phyloP scores from a whole-genome alignment of 2,329 filamentous ascomycete genomes.

The Aureobasidium pullulans region DNA sequence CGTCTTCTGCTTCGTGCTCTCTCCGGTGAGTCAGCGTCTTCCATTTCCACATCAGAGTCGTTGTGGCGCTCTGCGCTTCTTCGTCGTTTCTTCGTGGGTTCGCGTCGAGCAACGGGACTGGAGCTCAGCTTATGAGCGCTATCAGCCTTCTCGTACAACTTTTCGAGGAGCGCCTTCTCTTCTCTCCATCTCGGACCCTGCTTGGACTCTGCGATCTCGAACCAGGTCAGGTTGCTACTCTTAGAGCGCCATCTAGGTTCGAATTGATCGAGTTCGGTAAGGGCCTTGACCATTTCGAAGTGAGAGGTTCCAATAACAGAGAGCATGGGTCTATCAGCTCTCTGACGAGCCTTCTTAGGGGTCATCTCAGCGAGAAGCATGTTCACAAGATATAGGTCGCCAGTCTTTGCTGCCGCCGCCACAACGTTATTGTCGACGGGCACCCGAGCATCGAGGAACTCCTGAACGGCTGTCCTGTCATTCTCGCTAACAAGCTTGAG shows the following conservation, averaged over 20 bases:
- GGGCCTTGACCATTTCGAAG: constrained; percentile 65
- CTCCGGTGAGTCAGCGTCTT: constrained; percentile 15
- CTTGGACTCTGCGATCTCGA: constrained; percentile 74
- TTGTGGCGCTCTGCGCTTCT: constrained; percentile 12
- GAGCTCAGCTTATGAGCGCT: constrained; percentile 23
- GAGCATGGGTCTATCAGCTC: constrained; percentile 85
- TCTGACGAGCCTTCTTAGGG: constrained; percentile 54
- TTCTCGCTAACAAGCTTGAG: constrained; percentile 42
- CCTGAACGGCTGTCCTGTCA: constrained; percentile 40
- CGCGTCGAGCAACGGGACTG: constrained; percentile 29
- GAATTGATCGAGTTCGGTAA: constrained; percentile 48
- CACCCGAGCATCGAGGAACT: constrained; percentile 38
- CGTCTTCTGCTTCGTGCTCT: constrained; percentile 20
- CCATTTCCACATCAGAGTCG: constrained; percentile 16
- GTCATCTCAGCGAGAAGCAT: constrained; percentile 50
- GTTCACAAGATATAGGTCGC: constrained; percentile 80
- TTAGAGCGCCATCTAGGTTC: constrained; percentile 70
- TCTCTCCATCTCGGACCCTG: constrained; percentile 85
- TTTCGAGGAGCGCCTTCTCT: constrained; percentile 73
- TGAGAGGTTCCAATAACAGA: constrained; percentile 87
- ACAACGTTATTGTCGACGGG: constrained; percentile 69
- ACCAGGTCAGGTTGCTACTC: constrained; percentile 67
- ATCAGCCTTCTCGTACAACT: constrained; percentile 55
- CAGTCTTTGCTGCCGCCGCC: constrained; percentile 84
- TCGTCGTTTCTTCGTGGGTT: constrained; percentile 24